Conservation (phyloP, 2,329 filamentous ascomycete genomes). For the Acrocalymma vagum region DNA sequence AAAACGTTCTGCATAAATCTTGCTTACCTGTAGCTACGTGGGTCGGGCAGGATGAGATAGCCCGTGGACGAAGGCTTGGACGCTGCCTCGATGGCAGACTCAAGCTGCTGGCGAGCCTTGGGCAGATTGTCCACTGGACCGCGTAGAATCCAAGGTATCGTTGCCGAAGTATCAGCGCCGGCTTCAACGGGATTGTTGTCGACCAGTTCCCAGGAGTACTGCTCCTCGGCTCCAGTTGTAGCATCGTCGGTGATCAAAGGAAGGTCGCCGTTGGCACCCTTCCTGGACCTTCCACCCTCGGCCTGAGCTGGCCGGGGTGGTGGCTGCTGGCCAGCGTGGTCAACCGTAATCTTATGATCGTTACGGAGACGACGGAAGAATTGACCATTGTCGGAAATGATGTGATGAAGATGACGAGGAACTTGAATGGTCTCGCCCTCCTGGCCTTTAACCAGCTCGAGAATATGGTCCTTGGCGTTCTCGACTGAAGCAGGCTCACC, state of each 20-base stretch:
- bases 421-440: constrained; percentile 88
- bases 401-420: constrained; percentile 83
- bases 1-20: not conserved
- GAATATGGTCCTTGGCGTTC: constrained; percentile 86
- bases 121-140: constrained; percentile 80
- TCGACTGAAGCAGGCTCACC: constrained; percentile 82
- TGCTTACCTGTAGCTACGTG: constrained; percentile 73
- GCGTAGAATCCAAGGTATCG: constrained; percentile 89
- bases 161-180: constrained; percentile 59
- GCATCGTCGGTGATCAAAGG: constrained; percentile 93
- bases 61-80: constrained; percentile 76
- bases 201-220: constrained; percentile 88
- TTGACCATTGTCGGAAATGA: constrained; percentile 85
- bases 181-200: constrained; percentile 65
- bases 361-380: constrained; percentile 91
- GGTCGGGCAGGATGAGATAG: constrained; percentile 89
- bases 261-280: constrained; percentile 69
- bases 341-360: constrained; percentile 87
- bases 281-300: constrained; percentile 54
- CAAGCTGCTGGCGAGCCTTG: constrained; percentile 80
- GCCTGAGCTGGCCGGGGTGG: constrained; percentile 72
- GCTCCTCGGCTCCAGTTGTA: constrained; percentile 61
- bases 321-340: constrained; percentile 82
- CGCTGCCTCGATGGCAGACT: constrained; percentile 76
- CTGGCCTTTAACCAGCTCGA: constrained; percentile 80